A percentile compares a stretch with the other conserved stretches of the same genome.
Evolutionary conservation across 352 stramenopile genomes (phyloP).

Genomic region (Phytophthora quininea): DNA sequence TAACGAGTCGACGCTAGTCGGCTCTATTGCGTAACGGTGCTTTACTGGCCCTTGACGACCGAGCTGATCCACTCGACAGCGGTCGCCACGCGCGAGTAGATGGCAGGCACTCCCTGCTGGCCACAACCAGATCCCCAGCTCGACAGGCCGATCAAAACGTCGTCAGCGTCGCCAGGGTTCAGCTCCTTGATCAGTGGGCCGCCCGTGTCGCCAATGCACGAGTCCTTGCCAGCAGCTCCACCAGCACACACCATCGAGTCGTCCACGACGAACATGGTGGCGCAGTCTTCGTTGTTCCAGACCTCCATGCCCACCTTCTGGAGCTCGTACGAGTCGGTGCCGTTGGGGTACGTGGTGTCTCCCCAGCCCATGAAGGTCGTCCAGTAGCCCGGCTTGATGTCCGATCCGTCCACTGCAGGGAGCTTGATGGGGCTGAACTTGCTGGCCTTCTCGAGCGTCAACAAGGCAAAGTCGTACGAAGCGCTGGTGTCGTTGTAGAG

Average conservation of each 20-base stretch:
- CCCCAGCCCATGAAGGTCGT: constrained; percentile 41
- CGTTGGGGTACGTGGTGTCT: constrained; percentile 25
- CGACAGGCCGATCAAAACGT: constrained; percentile 46
- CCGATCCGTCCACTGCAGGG: constrained; percentile 28
- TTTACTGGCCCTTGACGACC: constrained; percentile 6
- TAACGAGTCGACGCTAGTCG: not conserved
- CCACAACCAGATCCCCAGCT: constrained; percentile 57
- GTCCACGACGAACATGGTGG: constrained; percentile 24
- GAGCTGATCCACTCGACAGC: constrained; percentile 42
- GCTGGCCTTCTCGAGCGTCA: constrained; percentile 37
- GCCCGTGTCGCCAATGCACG: constrained; percentile 57
- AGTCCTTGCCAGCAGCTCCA: constrained; percentile 31
- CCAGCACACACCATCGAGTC: constrained; percentile 51
- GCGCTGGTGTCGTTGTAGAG: constrained; percentile 22
- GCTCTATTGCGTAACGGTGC: not conserved
- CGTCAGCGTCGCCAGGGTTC: constrained; percentile 5
- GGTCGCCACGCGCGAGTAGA: constrained; percentile 57
- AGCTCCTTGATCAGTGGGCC: constrained; percentile 44
- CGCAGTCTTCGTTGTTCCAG: constrained; percentile 39
- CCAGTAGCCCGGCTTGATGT: constrained; percentile 22
- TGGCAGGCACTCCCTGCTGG: constrained; percentile 35
- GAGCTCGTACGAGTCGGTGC: constrained; percentile 29
- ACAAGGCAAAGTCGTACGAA: constrained; percentile 46
- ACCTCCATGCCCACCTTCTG: constrained; percentile 40
- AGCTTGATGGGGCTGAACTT: constrained; percentile 38